Conservation (phyloP, 2,329 filamentous ascomycete genomes). For the Phialophora expanda region DNA sequence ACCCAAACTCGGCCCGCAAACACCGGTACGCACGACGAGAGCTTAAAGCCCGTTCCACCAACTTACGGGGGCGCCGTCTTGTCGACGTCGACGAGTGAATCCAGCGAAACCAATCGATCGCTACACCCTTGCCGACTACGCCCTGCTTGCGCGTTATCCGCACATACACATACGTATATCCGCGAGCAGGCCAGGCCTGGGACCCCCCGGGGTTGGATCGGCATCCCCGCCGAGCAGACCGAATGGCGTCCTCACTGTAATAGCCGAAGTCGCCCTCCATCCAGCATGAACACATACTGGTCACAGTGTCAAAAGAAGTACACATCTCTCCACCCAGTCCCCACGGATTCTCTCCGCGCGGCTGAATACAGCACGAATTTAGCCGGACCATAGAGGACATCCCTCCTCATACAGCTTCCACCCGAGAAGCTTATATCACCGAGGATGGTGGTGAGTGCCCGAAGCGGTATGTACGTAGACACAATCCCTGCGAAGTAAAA, state of each 20-base stretch:
- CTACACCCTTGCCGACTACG: not conserved
- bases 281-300: not conserved
- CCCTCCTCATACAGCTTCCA: not conserved
- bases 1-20: not conserved
- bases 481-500: not conserved
- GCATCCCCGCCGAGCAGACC: constrained; percentile 2
- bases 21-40: no score
- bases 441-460: not conserved
- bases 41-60: no score
- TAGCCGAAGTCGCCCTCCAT: not conserved
- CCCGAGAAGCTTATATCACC: not conserved
- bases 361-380: constrained; percentile 23
- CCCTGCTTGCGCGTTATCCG: not conserved
- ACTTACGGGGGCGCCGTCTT: no score
- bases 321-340: constrained; percentile 7
- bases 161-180: no score
- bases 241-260: not conserved
- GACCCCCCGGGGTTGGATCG: not conserved
- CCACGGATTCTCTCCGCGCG: constrained; percentile 17
- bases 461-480: not conserved
- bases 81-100: not conserved
- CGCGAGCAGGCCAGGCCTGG: not conserved
- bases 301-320: no score
- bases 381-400: constrained; percentile 11
- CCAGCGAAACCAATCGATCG: not conserved